Evolutionary conservation across 2,329 filamentous ascomycete species (phyloP), one percentile per base, ranked within the genome.

Genomic region (Aspergillus udagawae): DNA sequence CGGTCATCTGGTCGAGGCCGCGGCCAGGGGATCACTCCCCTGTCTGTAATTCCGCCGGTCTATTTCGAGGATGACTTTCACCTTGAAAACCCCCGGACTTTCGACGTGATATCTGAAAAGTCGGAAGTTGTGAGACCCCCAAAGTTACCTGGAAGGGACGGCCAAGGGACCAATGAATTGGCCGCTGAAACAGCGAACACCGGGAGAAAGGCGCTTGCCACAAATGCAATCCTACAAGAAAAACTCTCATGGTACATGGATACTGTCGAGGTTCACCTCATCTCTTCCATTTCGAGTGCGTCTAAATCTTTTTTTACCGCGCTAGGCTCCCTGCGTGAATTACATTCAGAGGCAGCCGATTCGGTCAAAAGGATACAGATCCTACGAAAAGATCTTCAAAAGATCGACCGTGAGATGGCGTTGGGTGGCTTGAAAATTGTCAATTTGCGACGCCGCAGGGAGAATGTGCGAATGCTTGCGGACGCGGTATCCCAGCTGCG

Each of bases 161-260:
- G 83, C 25, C 79, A 77, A 38, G 74, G 75, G 4, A 73, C 79
- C 3, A 90, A 87, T 70, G 86, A 85, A 4, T 79, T 78, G 52
- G 76, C 82, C 0, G 75, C 82, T 23, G 82, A 82, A 10, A 86
- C 89, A 7, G 71, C 78, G 47, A 72, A 75, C 20, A 75, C 77
- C 12, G 80, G 80, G 8, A 85, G 93, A 59, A 97, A 97, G 72
- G 90, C 91, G 1, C 80, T 99, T 28, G 93, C 93, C 7, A 97
- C 92, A 0, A 99, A 99, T 75, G 94, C 94, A 0, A 99, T 99
- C 57, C 75, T 99, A 38, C 94, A 99, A 72, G 94, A 99, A 75
- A 99, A 99, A 75, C 80, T 99, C 12, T 97, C 94, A 0, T 99
- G 94, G 94, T 99, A 99, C 73, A 96, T 99, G 92, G 94, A 99